Evolutionary conservation across 768 basidiomycete species (phyloP).

Genomic region (Trametes cingulata): DNA sequence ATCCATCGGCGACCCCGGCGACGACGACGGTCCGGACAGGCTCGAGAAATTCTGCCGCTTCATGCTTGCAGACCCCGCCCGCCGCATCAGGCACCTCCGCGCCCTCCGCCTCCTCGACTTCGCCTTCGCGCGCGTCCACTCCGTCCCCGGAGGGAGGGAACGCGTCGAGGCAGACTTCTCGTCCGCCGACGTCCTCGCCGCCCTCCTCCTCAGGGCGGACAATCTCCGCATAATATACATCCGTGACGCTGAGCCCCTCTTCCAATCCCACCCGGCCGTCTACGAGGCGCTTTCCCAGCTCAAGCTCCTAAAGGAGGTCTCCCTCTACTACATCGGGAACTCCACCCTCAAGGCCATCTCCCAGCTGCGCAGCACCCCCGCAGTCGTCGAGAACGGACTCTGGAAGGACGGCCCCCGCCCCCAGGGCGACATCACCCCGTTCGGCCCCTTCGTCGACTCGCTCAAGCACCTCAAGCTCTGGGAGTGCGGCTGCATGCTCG

Average conservation of each 20-base stretch:
- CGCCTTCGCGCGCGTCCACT: conserved; percentile 15
- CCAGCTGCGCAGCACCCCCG: conserved; percentile 16
- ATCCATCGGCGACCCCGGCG: conserved; percentile 17
- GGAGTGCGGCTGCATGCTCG: conserved; percentile 26
- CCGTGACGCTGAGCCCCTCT: conserved; percentile 23
- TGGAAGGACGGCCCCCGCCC: conserved; percentile 25
- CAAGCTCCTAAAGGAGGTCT: conserved; percentile 20
- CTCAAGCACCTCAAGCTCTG: conserved; percentile 21
- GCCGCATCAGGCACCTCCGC: conserved; percentile 18
- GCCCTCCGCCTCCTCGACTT: conserved; percentile 21
- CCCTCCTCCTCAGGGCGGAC: conserved; percentile 14
- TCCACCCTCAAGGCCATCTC: conserved; percentile 17
- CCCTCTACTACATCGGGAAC: conserved; percentile 26
- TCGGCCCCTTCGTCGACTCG: conserved; percentile 16
- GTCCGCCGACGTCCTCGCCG: conserved; percentile 18
- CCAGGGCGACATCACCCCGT: conserved; percentile 22
- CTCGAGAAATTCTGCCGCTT: conserved; percentile 20
- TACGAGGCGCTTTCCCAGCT: conserved; percentile 20
- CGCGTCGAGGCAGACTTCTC: conserved; percentile 22
- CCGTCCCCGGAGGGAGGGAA: conserved; percentile 1
- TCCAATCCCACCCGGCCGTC: conserved; percentile 21
- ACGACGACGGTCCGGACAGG: conserved; percentile 16
- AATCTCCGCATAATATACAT: conserved; percentile 23
- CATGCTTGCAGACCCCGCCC: conserved; percentile 18
- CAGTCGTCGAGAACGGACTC: conserved; percentile 21